Base-by-base conservation (phyloP, 2,329 filamentous ascomycete species). In the Fusarium piperis region DNA sequence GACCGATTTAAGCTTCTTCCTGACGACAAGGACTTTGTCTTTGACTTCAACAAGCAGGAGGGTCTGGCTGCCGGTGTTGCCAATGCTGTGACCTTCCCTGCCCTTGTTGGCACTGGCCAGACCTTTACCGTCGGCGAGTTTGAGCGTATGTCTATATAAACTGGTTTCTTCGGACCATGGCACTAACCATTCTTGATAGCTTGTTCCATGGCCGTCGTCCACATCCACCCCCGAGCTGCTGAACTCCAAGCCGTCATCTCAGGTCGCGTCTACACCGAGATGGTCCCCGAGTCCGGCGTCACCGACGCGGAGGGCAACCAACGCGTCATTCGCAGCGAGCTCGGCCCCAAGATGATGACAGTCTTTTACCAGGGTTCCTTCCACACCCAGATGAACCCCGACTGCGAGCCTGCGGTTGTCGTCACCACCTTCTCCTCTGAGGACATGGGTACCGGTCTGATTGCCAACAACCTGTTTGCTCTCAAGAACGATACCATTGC, bases 121-220 rank as follows among this genome's bases (percentile, higher is more conserved):
- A 83, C 82, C 66, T 85, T 87, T 79, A 85, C 85, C 3, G 78
- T 88, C 6, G 87, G 85, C 30, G 84, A 85, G 70, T 78, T 90
- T 38, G 44, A 51, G 81, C 82, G 18, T 81, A 78, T 79, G 70
- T 57, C 73, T 60, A 12, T 7, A 4, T 2, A 23, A 18, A 13
- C 1, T 1, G 3, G 6, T 36, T 1, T 0, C 0, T 10, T 8
- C 4, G 12, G 1, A 9, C 2, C 0, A 11, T 3, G 2, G 15
- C 5, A 26, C 46, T 76, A 51, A 77, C 51, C 0, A 74, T 15
- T 2, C 1, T 9, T 38, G 3, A 23, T 9, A 78, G 80, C 82
- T 33, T 90, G 87, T 76, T 87, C 85, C 63, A 86, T 90, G 79
- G 87, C 87, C 80, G 87, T 85, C 4, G 85, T 87, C 16, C 87